Base-by-base conservation (phyloP, 345 rosid genomes). In the Erodium maritimum region DNA sequence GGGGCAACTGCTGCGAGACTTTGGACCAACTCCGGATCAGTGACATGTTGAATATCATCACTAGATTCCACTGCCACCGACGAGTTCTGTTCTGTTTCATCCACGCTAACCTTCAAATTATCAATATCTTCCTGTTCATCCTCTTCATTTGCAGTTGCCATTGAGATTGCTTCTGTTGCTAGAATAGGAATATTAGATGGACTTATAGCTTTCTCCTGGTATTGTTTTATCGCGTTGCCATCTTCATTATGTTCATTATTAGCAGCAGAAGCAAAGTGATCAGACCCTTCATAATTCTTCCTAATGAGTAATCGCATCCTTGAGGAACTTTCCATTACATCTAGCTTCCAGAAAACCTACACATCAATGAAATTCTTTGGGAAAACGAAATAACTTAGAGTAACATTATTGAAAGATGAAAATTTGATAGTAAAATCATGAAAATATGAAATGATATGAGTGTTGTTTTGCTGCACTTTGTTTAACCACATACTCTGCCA, bases 311-410 rank as follows among this genome's bases (percentile, higher is more conserved):
- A 75, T 71, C 99, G 83, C 99, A 94, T 94, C 83, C 99, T 85
- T 24, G 95, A 85, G 67, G 95, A 87, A 77, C 79, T 90, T 77
- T 94, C 99, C 88, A 82, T 81, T 57, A 84, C 77, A 73, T 94
- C 99, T 59, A 87, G 82, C 91, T 94, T 87, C 96, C 97, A 94
- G 74, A 85, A 94, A 72, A 90, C 64, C 99, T 93, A 72, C 64
- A 42, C 48, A 42, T 75, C 51, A 67, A 65, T 53, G 20, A 62
- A n/a, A 42, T 61, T 7, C 3, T 42, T 42, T 42, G 11, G 12
- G 48, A 42, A 12, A 42, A 42, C 17, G 12, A 29, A 29, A 29
- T 29, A 29, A 29, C 11, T 42, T 42, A 13, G 12, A 7, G 48
- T 42, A 42, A 42, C 14, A 12, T 10, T 42, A 7, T 42, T n/a